Evolutionary conservation across 257 asterid species (phyloP), one percentile per base, ranked within the genome.

Genomic region (Capsicum pubescens): DNA sequence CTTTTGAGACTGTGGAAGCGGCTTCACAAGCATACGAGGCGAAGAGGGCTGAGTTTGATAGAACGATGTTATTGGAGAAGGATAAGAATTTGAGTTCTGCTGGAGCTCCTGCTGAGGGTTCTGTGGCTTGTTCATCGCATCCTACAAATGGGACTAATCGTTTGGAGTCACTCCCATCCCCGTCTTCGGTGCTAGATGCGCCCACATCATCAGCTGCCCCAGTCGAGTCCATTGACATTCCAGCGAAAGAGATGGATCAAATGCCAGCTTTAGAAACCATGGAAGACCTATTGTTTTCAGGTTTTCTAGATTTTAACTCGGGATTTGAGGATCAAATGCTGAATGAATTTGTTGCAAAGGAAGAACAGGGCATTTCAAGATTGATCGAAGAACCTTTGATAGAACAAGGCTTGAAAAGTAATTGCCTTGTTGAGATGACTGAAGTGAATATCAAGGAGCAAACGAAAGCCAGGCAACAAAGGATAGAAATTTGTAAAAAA

Each of bases 1-100:
- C 91, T 79, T 88, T 52, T 84, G 87, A 66, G 14, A 86, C 19
- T 63, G 88, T 82, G 26, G 84, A 84, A 78, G 89, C 57, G 16
- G 91, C 91, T 42, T 86, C 89, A 14, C 57, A 16, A 46, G 91
- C 63, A 50, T 88, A 88, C 42, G 84, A 88, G n/a, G 81, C 86
- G 21, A 83, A 88, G 83, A 80, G 85, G 78, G 82, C 66, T 10
- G 87, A 84, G 72, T 82, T 84, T 84, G 85, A 83, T 14, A 67
- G 60, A 86, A 80, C 13, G 64, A 58, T 58, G 16, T 50, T 66
- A 35, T 56, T 76, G 8, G 61, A 74, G n/a, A 83, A 12, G 83
- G 76, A 46, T 19, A 68, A 46, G 59, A 85, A 70, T 76, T 13
- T 32, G 14, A 55, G 66, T 21, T 66, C 79, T 14, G 50, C 64